Evolutionary conservation across 495 filamentous ascomycete species (phyloP), one percentile per base, ranked within the genome.

Genomic region (Aspergillus haitiensis): DNA sequence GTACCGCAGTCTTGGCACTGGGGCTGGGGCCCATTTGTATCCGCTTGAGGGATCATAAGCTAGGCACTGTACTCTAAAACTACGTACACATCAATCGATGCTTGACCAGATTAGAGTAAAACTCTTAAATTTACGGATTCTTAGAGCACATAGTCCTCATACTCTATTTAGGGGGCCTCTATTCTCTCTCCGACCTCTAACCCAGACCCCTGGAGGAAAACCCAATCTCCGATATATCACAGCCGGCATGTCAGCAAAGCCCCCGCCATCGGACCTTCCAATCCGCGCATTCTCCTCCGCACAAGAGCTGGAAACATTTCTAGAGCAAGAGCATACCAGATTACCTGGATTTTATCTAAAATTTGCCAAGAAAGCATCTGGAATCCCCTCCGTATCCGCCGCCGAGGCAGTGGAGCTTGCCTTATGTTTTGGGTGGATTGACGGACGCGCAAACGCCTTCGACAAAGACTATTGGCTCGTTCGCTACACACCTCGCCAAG

Each of bases 401-500:
- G 71, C 75, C 11, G 75, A 84, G 61, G 83, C 83, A 8, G 75
- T 84, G 34, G 79, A 85, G 70, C 65, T 71, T 31, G 81, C 82
- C 7, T 69, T 86, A 3, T 86, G 83, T 62, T 80, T 79, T 59
- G 82, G 83, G 7, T 86, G 83, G 83, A 86, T 86, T 52, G 82
- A 86, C 64, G 82, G 82, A 5, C 82, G 82, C 50, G 74, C 69
- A 0, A 76, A 78, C 21, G 58, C 64, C 21, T 67, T 73, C 56
- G 71, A 81, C 58, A 64, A 69, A 6, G 49, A 69, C 15, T 74
- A 67, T 66, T 80, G 77, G 70, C 52, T 81, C 9, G 79, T 80
- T 56, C 73, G 77, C 2, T 84, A 83, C 70, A 84, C 82, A 2
- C 81, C 82, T 3, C 81, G 83, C 2, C 75, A 81, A 13, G 58